Conservation (phyloP, 768 basidiomycete genomes). For the Rhodosporidiobolus odoratus region DNA sequence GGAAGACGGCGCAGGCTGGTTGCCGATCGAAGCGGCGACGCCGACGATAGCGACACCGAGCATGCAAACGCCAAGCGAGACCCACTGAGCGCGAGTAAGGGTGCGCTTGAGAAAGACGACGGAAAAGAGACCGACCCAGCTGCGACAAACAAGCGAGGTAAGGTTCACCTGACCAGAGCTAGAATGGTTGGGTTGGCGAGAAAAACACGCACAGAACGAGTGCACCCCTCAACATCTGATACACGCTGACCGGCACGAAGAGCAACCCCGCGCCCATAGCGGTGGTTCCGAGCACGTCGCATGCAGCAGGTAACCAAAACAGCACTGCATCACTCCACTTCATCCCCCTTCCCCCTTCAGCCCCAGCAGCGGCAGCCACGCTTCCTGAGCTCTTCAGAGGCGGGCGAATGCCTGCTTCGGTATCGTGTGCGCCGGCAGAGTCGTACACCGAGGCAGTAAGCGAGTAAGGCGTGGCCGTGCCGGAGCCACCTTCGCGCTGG, state of each 20-base stretch:
- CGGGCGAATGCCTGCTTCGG: neutral
- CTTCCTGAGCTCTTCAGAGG: neutral
- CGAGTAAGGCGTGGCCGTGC: too few relatives aligned
- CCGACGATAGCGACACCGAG: conserved; percentile 56
- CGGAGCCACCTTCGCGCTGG: neutral
- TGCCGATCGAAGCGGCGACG: conserved; percentile 65
- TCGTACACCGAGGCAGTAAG: neutral
- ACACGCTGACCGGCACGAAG: conserved; percentile 93
- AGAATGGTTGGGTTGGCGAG: conserved; percentile 83
- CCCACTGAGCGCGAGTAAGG: conserved; percentile 59
- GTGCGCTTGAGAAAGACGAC: conserved; percentile 78
- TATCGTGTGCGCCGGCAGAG: neutral
- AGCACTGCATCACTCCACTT: conserved; percentile 55
- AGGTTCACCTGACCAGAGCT: conserved; percentile 60
- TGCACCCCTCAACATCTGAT: conserved; percentile 63
- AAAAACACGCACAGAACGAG: conserved; percentile 66
- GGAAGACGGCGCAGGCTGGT: neutral
- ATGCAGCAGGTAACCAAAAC: conserved; percentile 80
- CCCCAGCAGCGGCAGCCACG: neutral
- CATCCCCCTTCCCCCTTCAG: conserved; percentile 23
- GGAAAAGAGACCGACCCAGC: conserved; percentile 81
- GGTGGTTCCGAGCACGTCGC: conserved; percentile 86
- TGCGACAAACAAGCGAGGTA: neutral
- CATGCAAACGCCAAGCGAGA: conserved; percentile 54
- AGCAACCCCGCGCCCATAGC: conserved; percentile 95